Conservation (phyloP, 192 early-diverging fungal genomes). For the Coemansia sp. region DNA sequence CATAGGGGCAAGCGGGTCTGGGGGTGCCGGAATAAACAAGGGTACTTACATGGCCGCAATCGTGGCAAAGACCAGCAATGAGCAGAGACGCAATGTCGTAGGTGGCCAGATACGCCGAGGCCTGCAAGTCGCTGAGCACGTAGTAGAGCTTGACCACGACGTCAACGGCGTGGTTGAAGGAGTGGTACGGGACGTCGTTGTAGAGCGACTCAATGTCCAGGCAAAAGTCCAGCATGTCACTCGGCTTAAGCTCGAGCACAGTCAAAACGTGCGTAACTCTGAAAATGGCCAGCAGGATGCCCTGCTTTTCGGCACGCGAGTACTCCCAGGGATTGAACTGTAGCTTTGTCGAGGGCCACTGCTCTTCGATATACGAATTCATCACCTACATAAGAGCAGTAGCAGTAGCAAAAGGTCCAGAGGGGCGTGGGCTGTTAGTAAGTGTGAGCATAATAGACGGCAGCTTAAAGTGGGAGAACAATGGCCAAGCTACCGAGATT, state of each 20-base stretch:
- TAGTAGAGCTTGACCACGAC: slow-evolving; percentile 82
- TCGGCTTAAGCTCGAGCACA: slow-evolving; percentile 58
- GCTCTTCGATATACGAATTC: slow-evolving; percentile 32
- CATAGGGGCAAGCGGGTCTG: neutral
- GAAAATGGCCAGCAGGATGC: slow-evolving; percentile 79
- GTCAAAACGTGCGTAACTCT: slow-evolving; percentile 61
- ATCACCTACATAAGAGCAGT: slow-evolving; percentile 29
- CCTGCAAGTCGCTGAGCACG: slow-evolving; percentile 68
- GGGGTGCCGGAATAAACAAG: neutral
- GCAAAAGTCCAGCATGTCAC: slow-evolving; percentile 78
- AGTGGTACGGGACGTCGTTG: slow-evolving; percentile 85
- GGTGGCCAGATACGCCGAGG: slow-evolving; percentile 63
- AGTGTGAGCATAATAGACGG: neutral
- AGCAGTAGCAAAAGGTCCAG: neutral
- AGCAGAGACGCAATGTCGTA: slow-evolving; percentile 75
- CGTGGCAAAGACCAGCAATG: slow-evolving; percentile 86
- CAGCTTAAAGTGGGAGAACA: neutral
- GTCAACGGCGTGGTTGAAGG: slow-evolving; percentile 89
- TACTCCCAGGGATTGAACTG: slow-evolving; percentile 65
- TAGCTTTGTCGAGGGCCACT: slow-evolving; percentile 39
- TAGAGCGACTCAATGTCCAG: slow-evolving; percentile 82
- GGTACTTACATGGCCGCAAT: slow-evolving; percentile 75
- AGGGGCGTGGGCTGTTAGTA: slow-evolving; percentile 7
- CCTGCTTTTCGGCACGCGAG: slow-evolving; percentile 74
- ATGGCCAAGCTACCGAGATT: slow-evolving; percentile 1